Conservation (phyloP, 2,329 filamentous ascomycete genomes). For the Ramularia endophylla region DNA sequence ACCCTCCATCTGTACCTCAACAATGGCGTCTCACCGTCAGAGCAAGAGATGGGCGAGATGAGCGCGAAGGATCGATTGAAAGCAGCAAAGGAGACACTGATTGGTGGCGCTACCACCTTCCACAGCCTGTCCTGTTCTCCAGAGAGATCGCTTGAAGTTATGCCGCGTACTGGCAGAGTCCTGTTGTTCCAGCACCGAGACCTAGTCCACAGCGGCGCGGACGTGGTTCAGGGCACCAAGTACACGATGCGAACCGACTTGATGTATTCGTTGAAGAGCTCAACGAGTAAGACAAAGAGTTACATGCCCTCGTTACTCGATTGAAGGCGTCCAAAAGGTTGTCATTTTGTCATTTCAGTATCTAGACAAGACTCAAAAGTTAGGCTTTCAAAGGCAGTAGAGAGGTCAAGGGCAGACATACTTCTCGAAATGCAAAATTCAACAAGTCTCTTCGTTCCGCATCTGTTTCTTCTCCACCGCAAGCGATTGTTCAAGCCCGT, state of each 20-base stretch:
- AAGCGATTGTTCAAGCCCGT: not conserved
- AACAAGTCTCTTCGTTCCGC: too few relatives aligned
- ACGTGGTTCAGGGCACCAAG: conserved; percentile 49
- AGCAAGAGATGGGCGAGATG: conserved; percentile 15
- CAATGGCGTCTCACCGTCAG: conserved; percentile 9
- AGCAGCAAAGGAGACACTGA: conserved; percentile 27
- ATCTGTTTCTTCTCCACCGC: not conserved
- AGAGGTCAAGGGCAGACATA: too few relatives aligned
- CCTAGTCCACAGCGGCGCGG: conserved; percentile 50
- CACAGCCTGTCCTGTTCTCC: conserved; percentile 27
- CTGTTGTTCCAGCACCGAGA: conserved; percentile 52
- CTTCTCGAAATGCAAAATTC: too few relatives aligned
- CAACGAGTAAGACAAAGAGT: conserved; percentile 10
- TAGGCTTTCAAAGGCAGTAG: too few relatives aligned
- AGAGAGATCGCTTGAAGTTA: conserved; percentile 36
- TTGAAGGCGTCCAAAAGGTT: conserved; percentile 1
- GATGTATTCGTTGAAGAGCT: conserved; percentile 41
- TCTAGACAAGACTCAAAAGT: conserved; percentile 6
- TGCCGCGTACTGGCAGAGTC: conserved; percentile 47
- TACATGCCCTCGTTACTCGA: conserved; percentile 11
- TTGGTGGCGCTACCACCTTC: conserved; percentile 53
- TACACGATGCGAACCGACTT: conserved; percentile 53
- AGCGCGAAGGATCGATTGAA: conserved; percentile 23
- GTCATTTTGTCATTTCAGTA: not conserved
- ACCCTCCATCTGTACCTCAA: conserved; percentile 50